A percentile compares a stretch with the other conserved stretches of the same genome.
These are phyloP conservation scores for Friedmanniomyces simplex DNA, from an alignment of 495 filamentous ascomycete genomes.

Conservation along the genomic window DNA sequence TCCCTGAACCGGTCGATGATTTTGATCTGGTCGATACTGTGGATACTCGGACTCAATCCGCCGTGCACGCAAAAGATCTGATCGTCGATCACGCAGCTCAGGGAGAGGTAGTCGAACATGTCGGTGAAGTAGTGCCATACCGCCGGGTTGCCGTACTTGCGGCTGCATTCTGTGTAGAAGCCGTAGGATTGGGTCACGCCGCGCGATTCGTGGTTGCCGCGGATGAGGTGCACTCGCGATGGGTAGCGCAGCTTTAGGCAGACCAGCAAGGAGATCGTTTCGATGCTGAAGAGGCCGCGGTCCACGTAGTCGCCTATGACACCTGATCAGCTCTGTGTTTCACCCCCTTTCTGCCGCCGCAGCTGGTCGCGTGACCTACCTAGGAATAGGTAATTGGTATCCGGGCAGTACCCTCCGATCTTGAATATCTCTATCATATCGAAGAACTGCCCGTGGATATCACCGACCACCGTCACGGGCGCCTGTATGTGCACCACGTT, in stretches of 20 bases:
- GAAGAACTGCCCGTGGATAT: slow-evolving; percentile 98
- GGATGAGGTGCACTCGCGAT: slow-evolving; percentile 94
- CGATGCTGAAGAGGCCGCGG: slow-evolving; percentile 93
- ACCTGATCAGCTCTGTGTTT: not conserved
- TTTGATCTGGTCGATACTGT: slow-evolving; percentile 98
- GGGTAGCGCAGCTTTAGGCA: slow-evolving; percentile 97
- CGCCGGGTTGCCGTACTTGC: slow-evolving; percentile 95
- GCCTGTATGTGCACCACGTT: slow-evolving; percentile 97
- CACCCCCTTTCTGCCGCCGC: not conserved
- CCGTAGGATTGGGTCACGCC: slow-evolving; percentile 98
- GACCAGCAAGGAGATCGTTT: slow-evolving; percentile 89
- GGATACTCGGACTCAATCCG: slow-evolving; percentile 87
- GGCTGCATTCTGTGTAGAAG: slow-evolving; percentile 95
- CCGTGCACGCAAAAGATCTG: slow-evolving; percentile 99
- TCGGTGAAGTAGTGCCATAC: slow-evolving; percentile 99
- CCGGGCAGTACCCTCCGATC: slow-evolving; percentile 90
- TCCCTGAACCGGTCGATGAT: slow-evolving; percentile 97
- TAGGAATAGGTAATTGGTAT: slow-evolving; percentile 96
- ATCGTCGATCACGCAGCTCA: slow-evolving; percentile 95
- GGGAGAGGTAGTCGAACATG: slow-evolving; percentile 97
- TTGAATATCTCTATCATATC: slow-evolving; percentile 98
- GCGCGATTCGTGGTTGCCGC: slow-evolving; percentile 93
- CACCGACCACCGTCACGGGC: slow-evolving; percentile 95
- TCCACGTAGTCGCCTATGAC: slow-evolving; percentile 79
- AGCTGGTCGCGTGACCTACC: slow-evolving; percentile 42